Evolutionary conservation across 352 stramenopile genomes (phyloP).

Genomic region (Phytophthora citrophthora): DNA sequence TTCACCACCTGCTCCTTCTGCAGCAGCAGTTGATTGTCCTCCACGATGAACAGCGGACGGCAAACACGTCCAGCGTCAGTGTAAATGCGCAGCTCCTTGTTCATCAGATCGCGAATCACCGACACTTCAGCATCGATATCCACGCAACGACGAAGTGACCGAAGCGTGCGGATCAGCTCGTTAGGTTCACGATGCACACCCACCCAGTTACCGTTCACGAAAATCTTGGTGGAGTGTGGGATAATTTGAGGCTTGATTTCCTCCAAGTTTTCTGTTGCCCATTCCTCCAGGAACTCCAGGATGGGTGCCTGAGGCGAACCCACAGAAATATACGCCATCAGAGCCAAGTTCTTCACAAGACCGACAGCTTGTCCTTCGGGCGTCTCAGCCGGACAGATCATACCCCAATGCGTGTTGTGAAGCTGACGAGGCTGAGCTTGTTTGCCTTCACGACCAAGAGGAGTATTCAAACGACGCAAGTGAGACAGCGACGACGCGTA

Average conservation of each 20-base stretch:
- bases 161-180: conserved; percentile 95
- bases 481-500: conserved; percentile 99
- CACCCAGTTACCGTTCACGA: conserved; percentile 99
- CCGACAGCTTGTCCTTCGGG: conserved; percentile 96
- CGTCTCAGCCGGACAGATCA: conserved; percentile 98
- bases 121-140: conserved; percentile 99
- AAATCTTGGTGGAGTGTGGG: conserved; percentile 98
- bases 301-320: conserved; percentile 94
- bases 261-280: conserved; percentile 97
- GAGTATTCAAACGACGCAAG: conserved; percentile 98
- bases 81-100: conserved; percentile 99
- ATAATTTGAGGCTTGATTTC: conserved; percentile 98
- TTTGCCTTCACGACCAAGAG: conserved; percentile 98
- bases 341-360: conserved; percentile 98
- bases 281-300: conserved; percentile 99
- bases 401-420: conserved; percentile 99
- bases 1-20: conserved; percentile 98
- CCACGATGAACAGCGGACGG: conserved; percentile 98
- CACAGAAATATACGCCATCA: conserved; percentile 99
- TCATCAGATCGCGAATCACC: conserved; percentile 98
- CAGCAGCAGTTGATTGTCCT: conserved; percentile 95
- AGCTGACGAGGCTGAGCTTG: conserved; percentile 99
- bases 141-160: conserved; percentile 94
- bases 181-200: conserved; percentile 98
- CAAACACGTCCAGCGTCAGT: conserved; percentile 99